A percentile compares a stretch with the other conserved stretches of the same genome.
phyloP scores from a whole-genome alignment of 2,329 filamentous ascomycete species.

The Grosmannia huntii region DNA sequence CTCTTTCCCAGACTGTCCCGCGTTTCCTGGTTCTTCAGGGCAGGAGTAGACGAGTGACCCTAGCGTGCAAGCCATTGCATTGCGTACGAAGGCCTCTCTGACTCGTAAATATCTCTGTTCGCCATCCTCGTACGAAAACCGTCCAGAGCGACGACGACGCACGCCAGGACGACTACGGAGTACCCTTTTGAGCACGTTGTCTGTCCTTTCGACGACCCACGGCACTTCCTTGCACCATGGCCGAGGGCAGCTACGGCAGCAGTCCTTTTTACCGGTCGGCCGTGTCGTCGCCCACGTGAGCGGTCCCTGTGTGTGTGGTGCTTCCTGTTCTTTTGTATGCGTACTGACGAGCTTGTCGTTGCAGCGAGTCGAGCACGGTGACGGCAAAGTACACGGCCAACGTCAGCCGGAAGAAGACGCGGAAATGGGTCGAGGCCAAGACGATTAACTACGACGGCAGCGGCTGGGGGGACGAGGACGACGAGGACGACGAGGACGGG shows the following conservation, averaged over 20 bases:
- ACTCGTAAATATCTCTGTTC: too few relatives aligned
- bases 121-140: too few relatives aligned
- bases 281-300: slow-evolving; percentile 8
- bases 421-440: slow-evolving; percentile 91
- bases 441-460: slow-evolving; percentile 79
- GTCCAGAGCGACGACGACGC: too few relatives aligned
- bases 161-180: too few relatives aligned
- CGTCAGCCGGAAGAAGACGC: slow-evolving; percentile 78
- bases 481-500: slow-evolving; percentile 47
- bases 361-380: slow-evolving; percentile 8
- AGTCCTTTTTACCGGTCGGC: slow-evolving; percentile 15
- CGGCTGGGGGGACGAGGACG: slow-evolving; percentile 72
- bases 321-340: neutral
- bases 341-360: slow-evolving; percentile 12
- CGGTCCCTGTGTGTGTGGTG: neutral
- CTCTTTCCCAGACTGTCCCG: neutral
- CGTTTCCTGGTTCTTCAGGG: neutral
- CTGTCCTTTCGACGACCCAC: too few relatives aligned
- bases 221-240: slow-evolving; percentile 2
- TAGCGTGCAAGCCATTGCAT: neutral
- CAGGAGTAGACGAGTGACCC: too few relatives aligned
- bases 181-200: too few relatives aligned
- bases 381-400: slow-evolving; percentile 58
- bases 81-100: neutral
- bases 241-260: slow-evolving; percentile 20